Conservation (phyloP, 257 asterid species). For the Solanum clarkiae region DNA sequence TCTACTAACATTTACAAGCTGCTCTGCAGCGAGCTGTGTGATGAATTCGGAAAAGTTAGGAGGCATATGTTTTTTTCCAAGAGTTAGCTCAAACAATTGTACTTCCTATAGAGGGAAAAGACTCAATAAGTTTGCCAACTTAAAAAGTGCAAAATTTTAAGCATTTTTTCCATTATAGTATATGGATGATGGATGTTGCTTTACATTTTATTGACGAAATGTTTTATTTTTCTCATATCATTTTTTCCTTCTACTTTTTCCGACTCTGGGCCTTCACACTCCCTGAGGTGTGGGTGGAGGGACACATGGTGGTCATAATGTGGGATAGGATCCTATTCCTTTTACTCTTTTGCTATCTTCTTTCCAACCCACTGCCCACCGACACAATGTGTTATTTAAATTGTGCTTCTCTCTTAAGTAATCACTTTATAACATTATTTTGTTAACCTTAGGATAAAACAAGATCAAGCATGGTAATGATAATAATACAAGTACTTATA, state of each 20-base stretch:
- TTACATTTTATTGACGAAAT: background rate
- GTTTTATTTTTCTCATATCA: background rate
- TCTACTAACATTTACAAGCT: too few relatives aligned
- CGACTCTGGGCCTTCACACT: background rate
- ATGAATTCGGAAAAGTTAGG: background rate
- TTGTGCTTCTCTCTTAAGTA: background rate
- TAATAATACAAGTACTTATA: background rate
- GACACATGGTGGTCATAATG: background rate
- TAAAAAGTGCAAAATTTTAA: too few relatives aligned
- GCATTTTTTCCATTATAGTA: too few relatives aligned
- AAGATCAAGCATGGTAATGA: background rate
- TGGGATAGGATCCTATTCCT: background rate
- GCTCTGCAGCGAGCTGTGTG: background rate
- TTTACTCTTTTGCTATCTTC: background rate
- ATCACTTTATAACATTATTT: background rate
- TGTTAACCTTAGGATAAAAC: background rate
- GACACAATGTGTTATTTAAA: background rate
- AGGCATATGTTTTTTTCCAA: background rate
- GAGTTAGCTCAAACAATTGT: too few relatives aligned
- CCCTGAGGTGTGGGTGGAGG: background rate
- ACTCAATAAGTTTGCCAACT: background rate
- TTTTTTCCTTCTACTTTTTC: background rate
- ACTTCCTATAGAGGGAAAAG: too few relatives aligned
- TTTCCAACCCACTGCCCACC: background rate
- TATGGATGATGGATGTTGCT: background rate